Evolutionary conservation across 352 stramenopile genomes (phyloP).

Genomic region (Phytophthora rubi): DNA sequence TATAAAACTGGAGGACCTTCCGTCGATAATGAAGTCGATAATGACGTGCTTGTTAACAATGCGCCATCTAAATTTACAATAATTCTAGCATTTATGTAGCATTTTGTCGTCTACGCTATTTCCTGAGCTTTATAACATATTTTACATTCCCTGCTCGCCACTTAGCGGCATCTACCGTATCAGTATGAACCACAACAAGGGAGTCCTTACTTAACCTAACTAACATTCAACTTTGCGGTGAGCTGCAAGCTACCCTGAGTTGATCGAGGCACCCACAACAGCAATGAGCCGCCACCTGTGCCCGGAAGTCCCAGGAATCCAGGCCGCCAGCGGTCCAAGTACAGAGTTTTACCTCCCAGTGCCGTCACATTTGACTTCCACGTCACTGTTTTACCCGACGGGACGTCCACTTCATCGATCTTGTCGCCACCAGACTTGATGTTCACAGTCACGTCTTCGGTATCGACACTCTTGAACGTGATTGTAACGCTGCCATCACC

Average conservation of each 20-base stretch:
- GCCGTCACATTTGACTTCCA: conserved; percentile 35
- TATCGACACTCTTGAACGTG: conserved; percentile 35
- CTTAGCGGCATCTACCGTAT: not conserved
- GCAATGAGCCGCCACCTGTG: conserved; percentile 34
- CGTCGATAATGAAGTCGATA: no score
- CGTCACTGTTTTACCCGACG: conserved; percentile 25
- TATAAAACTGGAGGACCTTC: no score
- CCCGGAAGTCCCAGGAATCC: conserved; percentile 38
- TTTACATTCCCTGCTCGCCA: not conserved
- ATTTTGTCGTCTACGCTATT: not conserved
- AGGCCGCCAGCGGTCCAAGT: conserved; percentile 44
- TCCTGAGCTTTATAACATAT: conserved; percentile 1
- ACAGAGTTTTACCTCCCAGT: conserved; percentile 43
- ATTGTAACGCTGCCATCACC: conserved; percentile 33
- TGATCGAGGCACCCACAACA: conserved; percentile 38
- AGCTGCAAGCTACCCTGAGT: conserved; percentile 24
- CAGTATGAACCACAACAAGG: conserved; percentile 1
- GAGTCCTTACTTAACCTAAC: conserved; percentile 13
- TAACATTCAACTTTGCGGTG: conserved; percentile 26
- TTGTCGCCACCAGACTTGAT: conserved; percentile 42
- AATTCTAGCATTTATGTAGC: not conserved
- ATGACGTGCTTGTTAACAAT: not conserved
- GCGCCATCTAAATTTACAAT: not conserved
- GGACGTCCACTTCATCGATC: conserved; percentile 32
- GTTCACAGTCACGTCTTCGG: conserved; percentile 38